These are phyloP conservation scores for Scalesia atractyloides DNA, from an alignment of 129 eudicot species.

Conservation along the genomic window DNA sequence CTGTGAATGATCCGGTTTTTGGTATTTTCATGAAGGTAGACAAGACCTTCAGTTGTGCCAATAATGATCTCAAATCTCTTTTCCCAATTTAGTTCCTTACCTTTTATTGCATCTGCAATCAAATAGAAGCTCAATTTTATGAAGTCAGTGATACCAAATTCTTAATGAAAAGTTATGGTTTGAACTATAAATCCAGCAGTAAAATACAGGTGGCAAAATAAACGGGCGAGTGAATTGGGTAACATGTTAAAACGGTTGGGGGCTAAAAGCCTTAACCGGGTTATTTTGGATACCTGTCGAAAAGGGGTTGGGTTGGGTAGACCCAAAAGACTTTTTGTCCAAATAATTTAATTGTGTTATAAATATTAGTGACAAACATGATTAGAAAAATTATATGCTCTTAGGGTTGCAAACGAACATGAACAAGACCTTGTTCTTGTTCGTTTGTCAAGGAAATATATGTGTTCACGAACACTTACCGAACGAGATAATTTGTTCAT, in stretches of 20 bases:
- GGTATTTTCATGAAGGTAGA: slow-evolving; percentile 80
- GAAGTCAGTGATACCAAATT: not conserved
- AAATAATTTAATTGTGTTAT: not conserved
- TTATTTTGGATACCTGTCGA: not conserved
- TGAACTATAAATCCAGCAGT: not conserved
- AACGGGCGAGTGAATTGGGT: not conserved
- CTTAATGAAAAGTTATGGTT: not conserved
- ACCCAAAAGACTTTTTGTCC: not conserved
- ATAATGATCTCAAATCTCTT: slow-evolving; percentile 64
- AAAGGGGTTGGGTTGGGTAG: not conserved
- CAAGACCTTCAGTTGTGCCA: slow-evolving; percentile 76
- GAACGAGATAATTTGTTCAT: too few species aligned
- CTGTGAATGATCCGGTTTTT: slow-evolving; percentile 66
- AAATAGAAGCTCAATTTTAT: not conserved
- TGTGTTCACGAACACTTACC: too few species aligned
- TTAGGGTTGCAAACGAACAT: too few species aligned
- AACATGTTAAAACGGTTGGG: not conserved
- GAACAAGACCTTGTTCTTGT: too few species aligned
- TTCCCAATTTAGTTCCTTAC: slow-evolving; percentile 71
- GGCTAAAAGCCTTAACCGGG: not conserved
- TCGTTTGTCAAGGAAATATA: too few species aligned
- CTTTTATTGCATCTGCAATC: slow-evolving; percentile 53
- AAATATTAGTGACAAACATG: not conserved
- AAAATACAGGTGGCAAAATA: not conserved
- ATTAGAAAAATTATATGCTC: not conserved